phyloP scores from a whole-genome alignment of 2,329 filamentous ascomycete species.

The Botryotinia convoluta region DNA sequence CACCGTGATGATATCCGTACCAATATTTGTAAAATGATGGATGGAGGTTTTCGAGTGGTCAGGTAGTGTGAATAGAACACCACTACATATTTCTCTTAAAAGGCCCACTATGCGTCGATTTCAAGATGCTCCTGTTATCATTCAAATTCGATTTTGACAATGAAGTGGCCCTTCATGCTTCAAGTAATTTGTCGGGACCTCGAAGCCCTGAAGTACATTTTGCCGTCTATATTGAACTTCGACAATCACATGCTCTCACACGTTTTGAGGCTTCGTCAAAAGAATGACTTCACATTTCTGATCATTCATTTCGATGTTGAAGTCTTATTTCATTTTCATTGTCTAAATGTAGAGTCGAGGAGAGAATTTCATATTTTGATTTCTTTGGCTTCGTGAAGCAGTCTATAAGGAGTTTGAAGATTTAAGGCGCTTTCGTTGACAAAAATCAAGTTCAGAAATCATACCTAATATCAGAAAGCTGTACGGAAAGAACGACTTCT shows the following conservation, averaged over 20 bases:
- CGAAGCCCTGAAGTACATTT: background rate
- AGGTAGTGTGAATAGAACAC: background rate
- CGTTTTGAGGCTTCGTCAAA: background rate
- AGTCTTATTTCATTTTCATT: background rate
- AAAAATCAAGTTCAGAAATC: background rate
- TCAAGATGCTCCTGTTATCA: background rate
- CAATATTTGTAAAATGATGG: background rate
- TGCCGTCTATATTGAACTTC: background rate
- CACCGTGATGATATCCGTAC: background rate
- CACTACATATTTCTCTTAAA: background rate
- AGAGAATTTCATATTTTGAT: background rate
- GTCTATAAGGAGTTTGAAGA: background rate
- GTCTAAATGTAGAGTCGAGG: background rate
- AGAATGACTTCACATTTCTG: background rate
- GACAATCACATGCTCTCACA: background rate
- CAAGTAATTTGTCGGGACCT: background rate
- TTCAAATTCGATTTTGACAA: too few relatives aligned
- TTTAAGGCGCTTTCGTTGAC: background rate
- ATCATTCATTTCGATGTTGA: too few relatives aligned
- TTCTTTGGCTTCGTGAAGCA: background rate
- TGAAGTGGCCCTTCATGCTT: background rate
- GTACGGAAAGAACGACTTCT: background rate
- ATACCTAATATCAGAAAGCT: background rate
- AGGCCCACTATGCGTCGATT: background rate
- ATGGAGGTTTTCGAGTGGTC: background rate